Evolutionary conservation across 768 basidiomycete species (phyloP).

Genomic region (Neoboletus magnificus): DNA sequence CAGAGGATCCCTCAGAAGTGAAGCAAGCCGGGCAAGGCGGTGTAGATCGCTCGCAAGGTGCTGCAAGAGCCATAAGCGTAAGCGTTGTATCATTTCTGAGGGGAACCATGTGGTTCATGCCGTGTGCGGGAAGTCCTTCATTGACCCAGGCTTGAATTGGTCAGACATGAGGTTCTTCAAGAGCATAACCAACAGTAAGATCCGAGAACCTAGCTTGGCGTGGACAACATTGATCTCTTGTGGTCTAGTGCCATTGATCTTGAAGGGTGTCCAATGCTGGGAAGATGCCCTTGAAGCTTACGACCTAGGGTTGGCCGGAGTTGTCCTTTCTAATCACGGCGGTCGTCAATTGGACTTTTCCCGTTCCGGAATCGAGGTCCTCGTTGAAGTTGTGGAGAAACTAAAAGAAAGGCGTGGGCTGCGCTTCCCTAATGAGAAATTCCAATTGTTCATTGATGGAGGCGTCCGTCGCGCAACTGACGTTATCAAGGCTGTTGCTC

Average conservation of each 20-base stretch:
- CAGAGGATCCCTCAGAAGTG: constrained; percentile 46
- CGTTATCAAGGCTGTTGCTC: constrained; percentile 81
- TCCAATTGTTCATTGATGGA: constrained; percentile 92
- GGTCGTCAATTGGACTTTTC: constrained; percentile 78
- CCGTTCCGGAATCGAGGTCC: constrained; percentile 85
- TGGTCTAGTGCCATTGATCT: constrained; percentile 73
- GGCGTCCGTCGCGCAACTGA: constrained; percentile 90
- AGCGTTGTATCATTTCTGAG: constrained; percentile 17
- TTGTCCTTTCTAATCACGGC: constrained; percentile 87
- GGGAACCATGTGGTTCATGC: not conserved
- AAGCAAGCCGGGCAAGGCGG: constrained; percentile 45
- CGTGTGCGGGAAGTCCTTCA: constrained; percentile 64
- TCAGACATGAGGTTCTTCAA: constrained; percentile 63
- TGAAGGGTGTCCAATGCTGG: constrained; percentile 90
- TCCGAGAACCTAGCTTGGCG: constrained; percentile 3
- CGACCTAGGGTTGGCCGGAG: constrained; percentile 66
- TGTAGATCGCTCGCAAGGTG: constrained; percentile 85
- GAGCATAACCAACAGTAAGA: constrained; percentile 63
- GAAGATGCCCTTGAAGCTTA: constrained; percentile 88
- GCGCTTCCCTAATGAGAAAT: constrained; percentile 70
- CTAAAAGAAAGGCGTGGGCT: constrained; percentile 65
- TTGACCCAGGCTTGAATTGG: constrained; percentile 90
- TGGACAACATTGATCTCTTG: constrained; percentile 1
- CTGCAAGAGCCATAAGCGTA: constrained; percentile 90
- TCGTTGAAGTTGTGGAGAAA: constrained; percentile 77